Conservation (phyloP, 2,329 filamentous ascomycete genomes). For the Sclerotinia glacialis region DNA sequence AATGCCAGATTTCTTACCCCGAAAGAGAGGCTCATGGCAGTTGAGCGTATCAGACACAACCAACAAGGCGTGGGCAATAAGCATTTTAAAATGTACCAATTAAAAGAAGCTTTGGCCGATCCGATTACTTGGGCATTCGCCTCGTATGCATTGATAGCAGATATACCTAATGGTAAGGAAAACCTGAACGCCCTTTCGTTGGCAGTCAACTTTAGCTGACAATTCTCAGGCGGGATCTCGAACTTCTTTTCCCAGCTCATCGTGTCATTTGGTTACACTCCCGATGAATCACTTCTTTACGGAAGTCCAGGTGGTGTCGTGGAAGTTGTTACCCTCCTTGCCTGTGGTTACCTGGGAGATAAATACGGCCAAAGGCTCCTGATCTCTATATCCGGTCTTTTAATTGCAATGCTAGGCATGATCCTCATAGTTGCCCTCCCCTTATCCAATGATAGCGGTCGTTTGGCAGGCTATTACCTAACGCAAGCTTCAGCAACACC, state of each 20-base stretch:
- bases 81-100: slow-evolving; percentile 52
- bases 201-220: not conserved
- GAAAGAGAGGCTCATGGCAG: slow-evolving; percentile 46
- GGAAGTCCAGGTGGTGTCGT: slow-evolving; percentile 37
- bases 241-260: slow-evolving; percentile 61
- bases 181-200: not conserved
- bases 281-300: slow-evolving; percentile 37
- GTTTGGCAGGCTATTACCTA: slow-evolving; percentile 42
- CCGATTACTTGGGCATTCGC: slow-evolving; percentile 43
- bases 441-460: slow-evolving; percentile 41
- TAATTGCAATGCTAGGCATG: slow-evolving; percentile 39
- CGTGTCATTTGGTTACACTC: slow-evolving; percentile 44
- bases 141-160: slow-evolving; percentile 44
- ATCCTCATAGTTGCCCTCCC: slow-evolving; percentile 42
- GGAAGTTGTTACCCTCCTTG: slow-evolving; percentile 34
- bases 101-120: slow-evolving; percentile 47
- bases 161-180: slow-evolving; percentile 37
- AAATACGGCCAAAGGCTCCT: slow-evolving; percentile 36
- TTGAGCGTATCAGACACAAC: slow-evolving; percentile 51
- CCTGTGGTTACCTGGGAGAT: slow-evolving; percentile 35
- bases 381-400: slow-evolving; percentile 39
- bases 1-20: slow-evolving; percentile 47
- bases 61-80: slow-evolving; percentile 56
- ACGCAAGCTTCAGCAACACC: slow-evolving; percentile 58
- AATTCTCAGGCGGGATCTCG: slow-evolving; percentile 48